A percentile compares a stretch with the other conserved stretches of the same genome.
Evolutionary conservation across 164 flowering plant genomes (phyloP).

Genomic region (Saururus chinensis): DNA sequence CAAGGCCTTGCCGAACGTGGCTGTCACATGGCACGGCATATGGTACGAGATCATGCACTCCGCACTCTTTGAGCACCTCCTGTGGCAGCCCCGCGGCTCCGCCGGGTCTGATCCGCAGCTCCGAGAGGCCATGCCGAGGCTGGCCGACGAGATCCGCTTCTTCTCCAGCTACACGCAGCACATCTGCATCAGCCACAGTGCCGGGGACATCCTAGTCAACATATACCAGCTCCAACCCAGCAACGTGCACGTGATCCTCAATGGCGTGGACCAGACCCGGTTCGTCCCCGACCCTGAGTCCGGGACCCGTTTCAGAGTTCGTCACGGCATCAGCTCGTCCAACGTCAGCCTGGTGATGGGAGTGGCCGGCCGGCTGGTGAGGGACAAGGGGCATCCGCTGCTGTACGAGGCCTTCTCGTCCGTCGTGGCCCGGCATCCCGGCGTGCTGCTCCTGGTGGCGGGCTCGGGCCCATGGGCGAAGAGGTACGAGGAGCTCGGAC

Average conservation of each 20-base stretch:
- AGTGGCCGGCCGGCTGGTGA: slow-evolving; percentile 48
- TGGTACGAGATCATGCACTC: slow-evolving; percentile 74
- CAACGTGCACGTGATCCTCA: slow-evolving; percentile 53
- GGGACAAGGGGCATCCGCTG: slow-evolving; percentile 61
- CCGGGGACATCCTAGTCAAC: slow-evolving; percentile 46
- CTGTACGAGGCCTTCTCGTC: slow-evolving; percentile 37
- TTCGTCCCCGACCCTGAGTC: slow-evolving; percentile 19
- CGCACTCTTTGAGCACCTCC: slow-evolving; percentile 50
- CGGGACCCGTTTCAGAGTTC: slow-evolving; percentile 25
- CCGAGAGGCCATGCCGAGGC: slow-evolving; percentile 30
- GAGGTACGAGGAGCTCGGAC: slow-evolving; percentile 35
- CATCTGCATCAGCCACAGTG: slow-evolving; percentile 78
- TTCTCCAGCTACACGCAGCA: slow-evolving; percentile 63
- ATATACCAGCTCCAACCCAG: slow-evolving; percentile 38
- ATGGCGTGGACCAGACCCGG: slow-evolving; percentile 39
- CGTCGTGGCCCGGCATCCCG: slow-evolving; percentile 17
- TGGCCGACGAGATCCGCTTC: slow-evolving; percentile 67
- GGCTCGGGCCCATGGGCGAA: slow-evolving; percentile 54
- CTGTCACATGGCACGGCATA: slow-evolving; percentile 81
- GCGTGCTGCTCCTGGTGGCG: slow-evolving; percentile 36
- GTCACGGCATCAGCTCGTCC: slow-evolving; percentile 23
- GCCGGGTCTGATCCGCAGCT: slow-evolving; percentile 22
- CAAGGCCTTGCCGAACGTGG: slow-evolving; percentile 43
- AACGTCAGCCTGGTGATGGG: slow-evolving; percentile 45
- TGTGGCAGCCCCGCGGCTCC: slow-evolving; percentile 8